Evolutionary conservation across 495 filamentous ascomycete species (phyloP), one percentile per base, ranked within the genome.

Genomic region (Talaromyces ruber): DNA sequence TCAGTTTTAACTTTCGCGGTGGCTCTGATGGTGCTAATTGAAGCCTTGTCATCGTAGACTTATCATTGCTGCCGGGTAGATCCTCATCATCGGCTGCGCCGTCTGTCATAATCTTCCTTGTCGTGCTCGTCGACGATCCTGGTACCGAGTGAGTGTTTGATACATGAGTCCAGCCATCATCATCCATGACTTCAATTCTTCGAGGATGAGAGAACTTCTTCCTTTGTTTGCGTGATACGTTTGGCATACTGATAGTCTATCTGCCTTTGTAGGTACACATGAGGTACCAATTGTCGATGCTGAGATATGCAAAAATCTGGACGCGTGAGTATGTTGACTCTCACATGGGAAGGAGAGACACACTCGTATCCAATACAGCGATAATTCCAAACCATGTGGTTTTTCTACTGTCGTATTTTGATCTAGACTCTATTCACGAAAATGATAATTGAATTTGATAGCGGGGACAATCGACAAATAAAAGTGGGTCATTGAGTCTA

Each of bases 91-190:
- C 34, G 21, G 18, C 60, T 30, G 58, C 51, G 21, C 61, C 59
- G 11, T 34, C 59, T 7, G 32, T 63, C 26, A 29, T 58, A 9
- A 59, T 63, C 28, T 29, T 56, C 26, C 12, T 61, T 29, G 11
- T 53, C 63, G 61, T 28, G 68, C 24, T 65, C 66, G 51, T 69
- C 69, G 52, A 65, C 69, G 62, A 65, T 64, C 14, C 67, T 67
- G 26, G 68, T 75, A 50, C 76, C 71, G 39, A 26, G 18, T 57
- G 16, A 6, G 39, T 60, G 43, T 60, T 60, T 11, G 43, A 37
- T 64, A 85, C 75, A 68, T 84, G 82, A 30, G 81, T 82, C 83
- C 83, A 86, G 72, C 83, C 82, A 34, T 79, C 71, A 29, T 72
- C 63, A 67, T 78, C 79, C 51, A 74, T 77, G 58, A 84, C 64